A percentile compares a stretch with the other conserved stretches of the same genome.
phyloP scores from a whole-genome alignment of 2,329 filamentous ascomycete species.

The Mariannaea elegans region DNA sequence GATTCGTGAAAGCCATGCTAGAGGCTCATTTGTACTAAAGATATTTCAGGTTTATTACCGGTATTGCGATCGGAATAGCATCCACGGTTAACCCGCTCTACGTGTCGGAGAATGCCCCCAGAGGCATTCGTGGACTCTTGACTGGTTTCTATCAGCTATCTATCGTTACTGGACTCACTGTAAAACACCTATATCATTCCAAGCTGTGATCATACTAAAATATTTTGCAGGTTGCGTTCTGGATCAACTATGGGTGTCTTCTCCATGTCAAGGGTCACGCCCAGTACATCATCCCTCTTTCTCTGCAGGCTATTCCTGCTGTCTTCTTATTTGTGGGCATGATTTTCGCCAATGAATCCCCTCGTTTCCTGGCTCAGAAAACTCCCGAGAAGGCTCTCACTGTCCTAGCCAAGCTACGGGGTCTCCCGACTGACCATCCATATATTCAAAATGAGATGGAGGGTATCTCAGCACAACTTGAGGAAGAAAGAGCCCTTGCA shows the following conservation, averaged over 20 bases:
- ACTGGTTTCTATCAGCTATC: slow-evolving; percentile 14
- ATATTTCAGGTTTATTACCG: slow-evolving; percentile 12
- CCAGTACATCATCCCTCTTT: slow-evolving; percentile 58
- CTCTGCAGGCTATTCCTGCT: slow-evolving; percentile 70
- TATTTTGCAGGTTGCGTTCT: slow-evolving; percentile 15
- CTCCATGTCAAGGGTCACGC: slow-evolving; percentile 15
- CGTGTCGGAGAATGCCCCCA: slow-evolving; percentile 8
- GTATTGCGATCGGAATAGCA: slow-evolving; percentile 14
- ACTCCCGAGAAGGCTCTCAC: slow-evolving; percentile 67
- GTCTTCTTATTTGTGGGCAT: slow-evolving; percentile 67
- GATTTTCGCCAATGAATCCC: slow-evolving; percentile 70
- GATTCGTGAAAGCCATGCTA: too few relatives aligned
- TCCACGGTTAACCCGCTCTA: slow-evolving; percentile 14
- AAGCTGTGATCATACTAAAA: neutral
- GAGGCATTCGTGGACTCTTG: slow-evolving; percentile 12
- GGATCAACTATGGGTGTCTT: slow-evolving; percentile 23
- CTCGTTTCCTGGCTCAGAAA: slow-evolving; percentile 70
- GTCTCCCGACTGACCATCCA: slow-evolving; percentile 59
- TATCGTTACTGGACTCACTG: slow-evolving; percentile 10
- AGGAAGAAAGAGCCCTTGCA: slow-evolving; percentile 62
- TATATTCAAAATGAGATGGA: slow-evolving; percentile 66
- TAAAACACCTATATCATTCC: neutral
- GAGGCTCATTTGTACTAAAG: too few relatives aligned
- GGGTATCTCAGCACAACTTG: slow-evolving; percentile 63
- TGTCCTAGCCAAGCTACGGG: slow-evolving; percentile 64